Evolutionary conservation across 352 stramenopile genomes (phyloP), one percentile per base, ranked within the genome.

Genomic region (Pythium utonaiense): DNA sequence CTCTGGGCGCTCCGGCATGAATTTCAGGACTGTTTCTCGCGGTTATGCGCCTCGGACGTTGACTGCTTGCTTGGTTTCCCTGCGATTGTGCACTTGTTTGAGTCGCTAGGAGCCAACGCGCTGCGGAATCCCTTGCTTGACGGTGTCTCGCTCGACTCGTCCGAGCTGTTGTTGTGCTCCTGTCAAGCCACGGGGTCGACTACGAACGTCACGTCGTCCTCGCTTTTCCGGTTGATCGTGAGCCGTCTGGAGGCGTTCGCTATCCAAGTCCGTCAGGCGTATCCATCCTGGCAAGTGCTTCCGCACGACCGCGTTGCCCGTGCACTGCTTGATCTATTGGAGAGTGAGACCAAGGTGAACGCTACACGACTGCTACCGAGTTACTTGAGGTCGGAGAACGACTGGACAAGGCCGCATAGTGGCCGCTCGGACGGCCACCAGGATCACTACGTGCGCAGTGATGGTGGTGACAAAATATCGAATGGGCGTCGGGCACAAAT

Each of bases 91-190:
- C 64, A 58, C 3, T 70, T 77, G 33, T 78, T 88, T 30, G 73
- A 88, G 25, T 57, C 68, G n/a, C 70, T 75, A 17, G 66, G 75
- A 12, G 73, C 77, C 8, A 72, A 62, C 27, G 67, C 86, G 40
- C 42, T 73, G 9, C 72, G 81, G 14, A 91, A 91, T 40, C 81
- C 81, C 27, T 68, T 91, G 16, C 49, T 88, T 6, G 81, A 91
- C 34, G 81, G 78, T 30, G 69, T 91, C 6, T 68, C 81, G 1
- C 62, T 91, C 12, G 78, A 88, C n/a, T 77, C 78, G 24, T 88
- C 75, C 19, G 81, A 91, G 66, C 60, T 91, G 34, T 36, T 91
- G 64, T 62, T 91, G 3, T 89, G 78, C 22, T 78, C 77, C 1
- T 91, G 81, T 42, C 75, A 88, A 33, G 66, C 71, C 41, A 62